Evolutionary conservation across 2,329 filamentous ascomycete species (phyloP).

Genomic region (Zarea fungicola): DNA sequence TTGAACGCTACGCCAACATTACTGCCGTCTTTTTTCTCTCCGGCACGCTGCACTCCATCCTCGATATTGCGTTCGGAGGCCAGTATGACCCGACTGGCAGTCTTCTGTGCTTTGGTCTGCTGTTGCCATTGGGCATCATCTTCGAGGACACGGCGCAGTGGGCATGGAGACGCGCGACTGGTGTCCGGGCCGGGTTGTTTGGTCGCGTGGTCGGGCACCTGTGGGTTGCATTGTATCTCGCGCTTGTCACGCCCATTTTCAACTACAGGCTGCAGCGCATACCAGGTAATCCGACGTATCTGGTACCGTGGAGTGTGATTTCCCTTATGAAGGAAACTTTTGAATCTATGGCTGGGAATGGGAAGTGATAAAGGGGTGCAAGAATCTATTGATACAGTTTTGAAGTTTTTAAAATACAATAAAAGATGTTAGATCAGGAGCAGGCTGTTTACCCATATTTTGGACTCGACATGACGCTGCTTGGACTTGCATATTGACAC

Average conservation of each 20-base stretch:
- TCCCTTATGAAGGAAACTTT: background rate
- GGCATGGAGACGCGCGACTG: background rate
- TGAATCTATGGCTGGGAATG: background rate
- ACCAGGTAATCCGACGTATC: background rate
- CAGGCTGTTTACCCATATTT: background rate
- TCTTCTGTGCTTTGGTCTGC: background rate
- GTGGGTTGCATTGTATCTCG: background rate
- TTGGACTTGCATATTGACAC: background rate
- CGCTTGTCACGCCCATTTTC: background rate
- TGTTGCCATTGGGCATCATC: background rate
- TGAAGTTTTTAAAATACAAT: background rate
- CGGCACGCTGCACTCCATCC: background rate
- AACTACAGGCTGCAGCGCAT: background rate
- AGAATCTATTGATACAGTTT: background rate
- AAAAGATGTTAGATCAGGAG: background rate
- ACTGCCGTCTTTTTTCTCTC: background rate
- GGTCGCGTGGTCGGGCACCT: background rate
- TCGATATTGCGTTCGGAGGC: background rate
- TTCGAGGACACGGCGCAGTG: background rate
- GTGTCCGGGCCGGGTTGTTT: background rate
- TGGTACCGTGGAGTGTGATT: background rate
- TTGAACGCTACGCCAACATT: background rate
- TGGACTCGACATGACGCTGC: background rate
- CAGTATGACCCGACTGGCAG: background rate
- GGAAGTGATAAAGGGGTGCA: background rate